Evolutionary conservation across 2,329 filamentous ascomycete genomes (phyloP).

Genomic region (Penicillium rolfsii): DNA sequence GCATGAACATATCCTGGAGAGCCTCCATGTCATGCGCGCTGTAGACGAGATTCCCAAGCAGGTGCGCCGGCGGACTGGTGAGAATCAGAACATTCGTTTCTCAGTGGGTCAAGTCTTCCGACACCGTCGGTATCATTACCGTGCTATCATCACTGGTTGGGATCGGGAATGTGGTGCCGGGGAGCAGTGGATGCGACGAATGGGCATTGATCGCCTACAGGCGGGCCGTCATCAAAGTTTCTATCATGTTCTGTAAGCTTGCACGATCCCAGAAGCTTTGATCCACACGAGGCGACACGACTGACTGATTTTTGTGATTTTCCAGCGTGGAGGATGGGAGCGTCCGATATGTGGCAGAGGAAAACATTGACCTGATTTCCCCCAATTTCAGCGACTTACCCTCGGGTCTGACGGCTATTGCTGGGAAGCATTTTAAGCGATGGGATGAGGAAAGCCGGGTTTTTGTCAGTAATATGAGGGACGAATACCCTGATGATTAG

Average conservation of each 20-base stretch:
- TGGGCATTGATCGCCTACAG: conserved; percentile 64
- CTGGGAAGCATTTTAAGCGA: conserved; percentile 85
- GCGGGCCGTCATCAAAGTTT: conserved; percentile 70
- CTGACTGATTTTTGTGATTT: conserved; percentile 18
- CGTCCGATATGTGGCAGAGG: conserved; percentile 75
- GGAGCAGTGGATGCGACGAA: conserved; percentile 66
- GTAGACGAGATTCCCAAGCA: conserved; percentile 60
- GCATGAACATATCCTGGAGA: conserved; percentile 57
- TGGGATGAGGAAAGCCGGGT: conserved; percentile 68
- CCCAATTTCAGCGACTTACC: conserved; percentile 57
- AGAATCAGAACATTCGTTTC: conserved; percentile 60
- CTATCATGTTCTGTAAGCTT: conserved; percentile 82
- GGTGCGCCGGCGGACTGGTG: conserved; percentile 40
- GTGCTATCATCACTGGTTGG: conserved; percentile 89
- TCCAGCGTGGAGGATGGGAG: conserved; percentile 67
- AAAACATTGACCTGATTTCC: conserved; percentile 72
- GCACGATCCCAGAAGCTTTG: not conserved
- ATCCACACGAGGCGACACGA: not conserved
- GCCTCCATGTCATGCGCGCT: conserved; percentile 59
- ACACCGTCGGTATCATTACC: conserved; percentile 78
- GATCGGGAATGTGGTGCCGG: conserved; percentile 62
- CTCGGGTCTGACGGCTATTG: conserved; percentile 61
- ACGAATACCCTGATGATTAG: conserved; percentile 85
- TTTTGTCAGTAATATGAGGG: conserved; percentile 82
- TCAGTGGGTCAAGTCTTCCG: conserved; percentile 81